Evolutionary conservation across 495 filamentous ascomycete species (phyloP), one percentile per base, ranked within the genome.

Genomic region (Poronia punctata): DNA sequence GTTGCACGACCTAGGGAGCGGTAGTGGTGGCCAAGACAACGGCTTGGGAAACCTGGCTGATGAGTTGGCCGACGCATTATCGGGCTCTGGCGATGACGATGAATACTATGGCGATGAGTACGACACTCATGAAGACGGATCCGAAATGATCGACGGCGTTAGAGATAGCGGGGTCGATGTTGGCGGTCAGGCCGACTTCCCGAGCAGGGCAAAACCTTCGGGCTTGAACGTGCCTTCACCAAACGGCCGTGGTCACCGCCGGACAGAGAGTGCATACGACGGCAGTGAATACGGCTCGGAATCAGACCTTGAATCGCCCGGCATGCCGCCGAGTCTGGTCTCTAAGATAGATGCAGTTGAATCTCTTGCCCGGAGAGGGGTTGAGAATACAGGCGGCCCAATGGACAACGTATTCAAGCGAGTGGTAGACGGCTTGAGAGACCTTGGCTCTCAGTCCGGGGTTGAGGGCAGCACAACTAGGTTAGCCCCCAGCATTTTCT

Each of bases 41-140:
- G 85, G 85, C 1, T 62, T 92, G 14, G 88, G 87, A 23, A 93
- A 84, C 47, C 65, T 96, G 12, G 87, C 88, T 9, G 88, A 94
- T 48, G 86, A 92, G 51, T 63, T 84, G 18, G 79, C 75, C 11
- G 79, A 76, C 40, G 71, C 71, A 7, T 72, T 76, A 46, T 77
- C 71, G 10, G 74, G 74, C 35, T 62, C 56, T 16, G 59, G 54
- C 10, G 70, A 74, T 19, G 70, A 70, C 16, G 72, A 77, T 63
- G 80, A 77, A 40, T 71, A 79, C 31, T 80, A 81, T 29, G 80
- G 81, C 7, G 72, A 66, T 3, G 59, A 59, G 7, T 65, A 68
- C n/a, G 64, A 52, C 10, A 14, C 3, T 2, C 65, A 67, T 14
- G 47, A 52, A 7, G 34, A 47, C 7, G 35, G 39, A 17, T 35